Base-by-base conservation (phyloP, 106 monocot species). In the Xerophyta viscosa region DNA sequence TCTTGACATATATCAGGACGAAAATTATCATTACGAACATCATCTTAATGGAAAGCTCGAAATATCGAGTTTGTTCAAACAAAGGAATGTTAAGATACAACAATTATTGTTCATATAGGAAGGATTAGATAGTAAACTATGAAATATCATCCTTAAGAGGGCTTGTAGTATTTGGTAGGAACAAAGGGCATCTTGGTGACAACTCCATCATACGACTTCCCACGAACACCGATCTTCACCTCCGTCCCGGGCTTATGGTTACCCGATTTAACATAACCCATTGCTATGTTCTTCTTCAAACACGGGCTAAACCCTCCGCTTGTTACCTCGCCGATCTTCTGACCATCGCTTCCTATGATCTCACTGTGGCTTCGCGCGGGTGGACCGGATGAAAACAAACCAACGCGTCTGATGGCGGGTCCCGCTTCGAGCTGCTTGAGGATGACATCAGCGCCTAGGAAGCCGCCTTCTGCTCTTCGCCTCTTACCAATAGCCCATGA, bases 241-340 rank as follows among this genome's bases (percentile, higher is more conserved):
- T 88, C 78, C 0, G 94, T 88, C 20, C 88, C 94, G n/a, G 78
- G 37, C 52, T 94, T 94, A 33, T 94, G 94, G 30, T 50, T 50
- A 25, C 94, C 94, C 2, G 84, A 81, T 62, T 78, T 88, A 41
- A 94, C 94, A 31, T 94, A 94, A 6, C 94, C 94, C 84, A 94
- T 94, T 2, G 88, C 94, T 2, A 94, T 88, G 59, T 94, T 94
- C 81, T 88, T 88, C 73, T 94, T 94, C 61, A 94, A 61, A 57
- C 84, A 94, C 20, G 94, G 94, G 46, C 88, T 88, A 62, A 94
- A 94, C 20, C 94, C 94, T n/a, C 94, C 94, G 11, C 94, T 94
- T 5, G 94, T 94, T 50, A 94, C 80, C 78, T 94, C 88, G 0
- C 94, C 94, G 11, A 84, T 72, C 36, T 78, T 77, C 63, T 94